Conservation (phyloP, 441 rosid genomes). For the Arabidopsis lyrata region DNA sequence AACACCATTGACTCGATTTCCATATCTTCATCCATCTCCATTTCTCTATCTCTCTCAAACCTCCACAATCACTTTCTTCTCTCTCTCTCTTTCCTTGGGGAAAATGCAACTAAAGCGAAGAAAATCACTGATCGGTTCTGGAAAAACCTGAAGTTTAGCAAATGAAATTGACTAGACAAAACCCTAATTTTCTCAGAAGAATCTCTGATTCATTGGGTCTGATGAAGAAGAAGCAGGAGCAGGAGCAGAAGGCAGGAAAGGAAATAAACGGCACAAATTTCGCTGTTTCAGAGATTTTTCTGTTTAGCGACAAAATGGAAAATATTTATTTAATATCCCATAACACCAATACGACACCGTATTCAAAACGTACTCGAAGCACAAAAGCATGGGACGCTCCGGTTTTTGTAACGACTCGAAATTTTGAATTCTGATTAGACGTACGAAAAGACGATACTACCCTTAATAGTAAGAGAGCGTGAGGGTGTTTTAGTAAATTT, state of each 20-base stretch:
- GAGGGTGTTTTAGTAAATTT: constrained; percentile 37
- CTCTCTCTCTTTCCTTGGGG: constrained; percentile 34
- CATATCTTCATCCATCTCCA: constrained; percentile 59
- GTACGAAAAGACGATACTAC: constrained; percentile 10
- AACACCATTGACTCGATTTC: constrained; percentile 66
- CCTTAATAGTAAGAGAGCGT: constrained; percentile 17
- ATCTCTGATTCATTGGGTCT: constrained; percentile 42
- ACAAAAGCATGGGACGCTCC: constrained; percentile 46
- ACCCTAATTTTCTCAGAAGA: constrained; percentile 49
- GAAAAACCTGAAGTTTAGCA: neutral
- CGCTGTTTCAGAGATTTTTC: constrained; percentile 43
- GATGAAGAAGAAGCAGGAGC: constrained; percentile 19
- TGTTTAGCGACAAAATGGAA: constrained; percentile 41
- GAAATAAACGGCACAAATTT: constrained; percentile 50
- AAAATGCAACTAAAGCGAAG: constrained; percentile 23
- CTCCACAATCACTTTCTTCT: constrained; percentile 15
- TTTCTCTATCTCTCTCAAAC: constrained; percentile 45
- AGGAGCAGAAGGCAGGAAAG: constrained; percentile 27
- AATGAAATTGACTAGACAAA: constrained; percentile 37
- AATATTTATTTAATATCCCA: neutral
- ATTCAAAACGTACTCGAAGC: constrained; percentile 47
- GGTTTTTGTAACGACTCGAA: constrained; percentile 60
- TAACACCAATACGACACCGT: constrained; percentile 27
- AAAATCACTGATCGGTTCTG: constrained; percentile 34
- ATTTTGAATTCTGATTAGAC: constrained; percentile 53